These are phyloP conservation scores for Penicillium glabrum DNA, from an alignment of 2,329 filamentous ascomycete species.

Conservation along the genomic window DNA sequence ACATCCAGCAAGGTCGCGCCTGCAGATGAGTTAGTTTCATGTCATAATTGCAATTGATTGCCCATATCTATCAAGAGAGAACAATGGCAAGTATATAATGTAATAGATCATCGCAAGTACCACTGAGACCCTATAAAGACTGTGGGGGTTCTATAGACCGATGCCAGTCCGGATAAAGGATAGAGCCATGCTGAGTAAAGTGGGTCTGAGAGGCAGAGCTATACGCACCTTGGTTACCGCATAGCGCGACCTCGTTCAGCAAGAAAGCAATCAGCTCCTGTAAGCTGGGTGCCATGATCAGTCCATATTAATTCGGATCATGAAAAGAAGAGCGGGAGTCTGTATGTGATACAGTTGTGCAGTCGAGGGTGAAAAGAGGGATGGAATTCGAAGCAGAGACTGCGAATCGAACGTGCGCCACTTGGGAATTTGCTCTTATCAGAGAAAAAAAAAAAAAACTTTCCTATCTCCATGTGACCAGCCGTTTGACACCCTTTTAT, in stretches of 20 bases:
- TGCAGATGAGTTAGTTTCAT: slow-evolving; percentile 24
- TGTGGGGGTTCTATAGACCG: neutral
- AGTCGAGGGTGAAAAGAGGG: slow-evolving; percentile 1
- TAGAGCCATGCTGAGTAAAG: slow-evolving; percentile 9
- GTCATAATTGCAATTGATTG: neutral
- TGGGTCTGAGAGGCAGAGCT: slow-evolving; percentile 20
- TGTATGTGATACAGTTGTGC: neutral
- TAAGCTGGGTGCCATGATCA: slow-evolving; percentile 50
- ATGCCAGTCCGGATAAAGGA: neutral
- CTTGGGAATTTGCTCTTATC: slow-evolving; percentile 4
- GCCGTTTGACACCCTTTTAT: neutral
- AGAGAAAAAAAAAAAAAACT: neutral
- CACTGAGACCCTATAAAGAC: neutral
- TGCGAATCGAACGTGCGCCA: slow-evolving; percentile 34
- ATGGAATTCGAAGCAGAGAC: slow-evolving; percentile 20
- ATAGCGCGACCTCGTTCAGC: slow-evolving; percentile 59
- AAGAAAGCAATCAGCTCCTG: slow-evolving; percentile 60
- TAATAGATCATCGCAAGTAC: neutral
- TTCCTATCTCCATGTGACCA: slow-evolving; percentile 10
- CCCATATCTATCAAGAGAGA: neutral
- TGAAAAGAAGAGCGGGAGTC: slow-evolving; percentile 1
- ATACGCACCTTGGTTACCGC: slow-evolving; percentile 57
- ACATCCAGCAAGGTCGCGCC: slow-evolving; percentile 39
- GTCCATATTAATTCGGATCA: slow-evolving; percentile 1
- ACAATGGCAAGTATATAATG: neutral